phyloP scores from a whole-genome alignment of 257 asterid species.

The Sherardia arvensis region DNA sequence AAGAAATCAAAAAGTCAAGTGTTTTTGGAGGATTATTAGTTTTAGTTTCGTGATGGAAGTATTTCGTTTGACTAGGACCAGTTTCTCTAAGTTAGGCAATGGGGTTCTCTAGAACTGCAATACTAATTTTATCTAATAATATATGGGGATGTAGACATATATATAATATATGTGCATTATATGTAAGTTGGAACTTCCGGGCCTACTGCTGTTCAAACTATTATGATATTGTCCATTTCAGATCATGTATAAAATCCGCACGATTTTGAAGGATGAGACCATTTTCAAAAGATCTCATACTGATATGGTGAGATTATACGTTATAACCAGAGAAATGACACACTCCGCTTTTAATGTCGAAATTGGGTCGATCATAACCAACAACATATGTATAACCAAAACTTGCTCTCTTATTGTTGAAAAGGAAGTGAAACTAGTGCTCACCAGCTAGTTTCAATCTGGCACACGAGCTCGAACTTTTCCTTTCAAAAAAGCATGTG shows the following conservation, averaged over 20 bases:
- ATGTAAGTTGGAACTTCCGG: no score
- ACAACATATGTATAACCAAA: no score
- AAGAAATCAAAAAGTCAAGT: neutral
- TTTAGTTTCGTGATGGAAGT: neutral
- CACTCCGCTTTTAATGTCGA: no score
- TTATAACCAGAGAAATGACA: no score
- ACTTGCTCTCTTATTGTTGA: no score
- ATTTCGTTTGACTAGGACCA: neutral
- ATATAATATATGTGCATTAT: neutral
- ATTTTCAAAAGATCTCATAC: no score
- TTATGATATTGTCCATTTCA: no score
- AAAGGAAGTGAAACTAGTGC: neutral
- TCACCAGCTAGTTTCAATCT: neutral
- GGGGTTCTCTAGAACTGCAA: neutral
- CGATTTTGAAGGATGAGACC: no score
- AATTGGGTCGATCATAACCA: no score
- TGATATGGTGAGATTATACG: no score
- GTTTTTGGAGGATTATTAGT: neutral
- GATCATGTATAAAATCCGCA: no score
- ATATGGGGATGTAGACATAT: neutral
- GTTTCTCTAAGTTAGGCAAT: slow-evolving; percentile 6
- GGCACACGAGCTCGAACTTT: neutral
- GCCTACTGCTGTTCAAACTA: no score
- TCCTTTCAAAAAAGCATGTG: neutral
- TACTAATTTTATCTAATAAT: neutral